Base-by-base conservation (phyloP, 192 early-diverging fungal genomes). In the Obelidium mucronatum region DNA sequence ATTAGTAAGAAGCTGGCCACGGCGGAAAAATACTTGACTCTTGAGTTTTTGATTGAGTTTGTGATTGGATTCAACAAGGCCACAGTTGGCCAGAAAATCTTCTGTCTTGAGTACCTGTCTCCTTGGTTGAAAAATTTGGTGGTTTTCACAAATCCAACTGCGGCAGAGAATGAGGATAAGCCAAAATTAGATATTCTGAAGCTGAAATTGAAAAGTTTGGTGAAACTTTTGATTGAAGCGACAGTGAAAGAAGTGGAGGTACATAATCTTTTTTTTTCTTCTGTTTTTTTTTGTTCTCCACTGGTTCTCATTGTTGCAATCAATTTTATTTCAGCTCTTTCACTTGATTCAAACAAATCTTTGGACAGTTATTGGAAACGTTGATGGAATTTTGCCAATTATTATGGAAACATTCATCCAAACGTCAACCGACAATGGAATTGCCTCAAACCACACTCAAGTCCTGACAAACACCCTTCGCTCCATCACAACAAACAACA, bases 1-100 rank as follows among this genome's bases (percentile, higher is more conserved):
- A 93, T 99, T 68, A 96, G 95, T 78, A 90, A 91, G 71, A 85
- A 90, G 13, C 81, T 99, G 44, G 95, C 96, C 40, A 62, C 77
- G 51, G 87, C 88, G 1, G 91, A 94, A 55, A 91, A 89, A 0
- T 84, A 91, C 40, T 87, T 99, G 75, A 96, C 97, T 0, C 78
- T 95, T 5, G 96, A 96, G 80, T 93, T 99, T 83, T 76, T 99
- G 54, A 88, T 84, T 22, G 97, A 98, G 84, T 91, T 89, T 63
- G 88, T 93, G 83, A 83, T 91, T 72, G 93, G 94, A 8, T 94
- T 97, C 69, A 87, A 88, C 52, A 92, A 91, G 82, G 86, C 83
- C 42, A 86, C 86, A n/a, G 63, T 75, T 15, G 87, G 88, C 22
- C 82, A 93, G 34, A 93, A 94, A 73, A 90, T 93, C 61, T 86